These are phyloP conservation scores for Exutisphaerella laricina DNA, from an alignment of 2,329 filamentous ascomycete species.

Conservation along the genomic window DNA sequence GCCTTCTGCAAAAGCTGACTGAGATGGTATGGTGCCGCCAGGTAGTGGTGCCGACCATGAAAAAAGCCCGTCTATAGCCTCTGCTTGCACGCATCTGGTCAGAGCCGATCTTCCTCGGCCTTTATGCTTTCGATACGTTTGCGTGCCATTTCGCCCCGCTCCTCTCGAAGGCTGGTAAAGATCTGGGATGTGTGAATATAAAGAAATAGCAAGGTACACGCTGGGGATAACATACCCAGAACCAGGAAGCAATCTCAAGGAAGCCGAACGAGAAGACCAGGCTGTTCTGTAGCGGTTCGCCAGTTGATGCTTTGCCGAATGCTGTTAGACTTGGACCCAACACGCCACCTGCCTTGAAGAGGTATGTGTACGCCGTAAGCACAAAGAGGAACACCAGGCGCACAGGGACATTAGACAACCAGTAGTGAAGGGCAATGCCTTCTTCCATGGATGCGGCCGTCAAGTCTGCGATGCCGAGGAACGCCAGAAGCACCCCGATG, in stretches of 20 bases:
- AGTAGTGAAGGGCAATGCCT: slow-evolving; percentile 41
- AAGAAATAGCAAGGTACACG: no score
- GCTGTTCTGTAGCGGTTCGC: slow-evolving; percentile 71
- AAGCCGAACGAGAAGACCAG: slow-evolving; percentile 81
- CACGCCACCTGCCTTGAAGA: slow-evolving; percentile 52
- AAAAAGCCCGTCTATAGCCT: no score
- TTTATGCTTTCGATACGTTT: slow-evolving; percentile 33
- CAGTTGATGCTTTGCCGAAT: slow-evolving; percentile 29
- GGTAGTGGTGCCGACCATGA: neutral
- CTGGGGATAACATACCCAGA: slow-evolving; percentile 75
- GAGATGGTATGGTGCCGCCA: neutral
- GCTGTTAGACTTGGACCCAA: slow-evolving; percentile 30
- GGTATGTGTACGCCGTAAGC: slow-evolving; percentile 59
- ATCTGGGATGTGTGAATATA: no score
- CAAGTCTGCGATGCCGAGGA: slow-evolving; percentile 48
- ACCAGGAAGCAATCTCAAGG: slow-evolving; percentile 77
- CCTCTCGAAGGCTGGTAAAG: slow-evolving; percentile 64
- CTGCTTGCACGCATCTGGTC: no score
- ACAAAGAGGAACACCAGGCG: slow-evolving; percentile 59
- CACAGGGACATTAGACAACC: slow-evolving; percentile 53
- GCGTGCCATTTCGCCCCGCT: slow-evolving; percentile 40
- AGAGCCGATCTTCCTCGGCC: slow-evolving; percentile 32
- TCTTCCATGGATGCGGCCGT: slow-evolving; percentile 43
- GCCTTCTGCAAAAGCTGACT: neutral
- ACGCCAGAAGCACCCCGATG: slow-evolving; percentile 63